These are phyloP conservation scores for Neurospora sublineolata DNA, from an alignment of 495 filamentous ascomycete genomes.

Conservation along the genomic window DNA sequence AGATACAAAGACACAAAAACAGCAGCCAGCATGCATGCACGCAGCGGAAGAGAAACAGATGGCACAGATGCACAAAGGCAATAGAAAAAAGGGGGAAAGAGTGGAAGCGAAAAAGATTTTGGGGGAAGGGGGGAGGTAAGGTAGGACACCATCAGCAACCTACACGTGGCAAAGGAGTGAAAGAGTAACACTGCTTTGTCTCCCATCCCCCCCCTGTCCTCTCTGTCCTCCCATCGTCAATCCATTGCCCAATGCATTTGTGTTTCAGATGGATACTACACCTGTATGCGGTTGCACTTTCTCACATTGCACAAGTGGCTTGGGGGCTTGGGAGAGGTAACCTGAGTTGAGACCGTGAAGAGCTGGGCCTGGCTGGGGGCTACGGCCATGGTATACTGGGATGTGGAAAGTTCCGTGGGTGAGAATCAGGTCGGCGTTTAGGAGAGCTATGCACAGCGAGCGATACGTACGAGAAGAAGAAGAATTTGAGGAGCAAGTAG, in stretches of 20 bases:
- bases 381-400: not conserved
- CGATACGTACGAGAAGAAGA: not conserved
- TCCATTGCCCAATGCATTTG: not conserved
- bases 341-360: not conserved
- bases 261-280: not conserved
- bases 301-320: not conserved
- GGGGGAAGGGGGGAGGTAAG: not conserved
- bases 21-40: not conserved
- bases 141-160: not conserved
- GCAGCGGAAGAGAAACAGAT: not conserved
- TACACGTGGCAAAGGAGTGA: not conserved
- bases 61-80: not conserved
- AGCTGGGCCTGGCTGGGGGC: not conserved
- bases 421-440: not conserved
- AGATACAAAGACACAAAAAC: not conserved
- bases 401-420: not conserved
- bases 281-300: not conserved
- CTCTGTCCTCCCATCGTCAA: not conserved
- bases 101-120: not conserved
- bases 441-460: too few species aligned
- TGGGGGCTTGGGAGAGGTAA: not conserved
- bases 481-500: not conserved
- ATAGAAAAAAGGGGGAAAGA: too few species aligned
- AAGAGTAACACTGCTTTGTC: not conserved
- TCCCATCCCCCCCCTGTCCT: not conserved